Evolutionary conservation across 441 rosid genomes (phyloP), one percentile per base, ranked within the genome.

Genomic region (Metrosideros polymorpha): DNA sequence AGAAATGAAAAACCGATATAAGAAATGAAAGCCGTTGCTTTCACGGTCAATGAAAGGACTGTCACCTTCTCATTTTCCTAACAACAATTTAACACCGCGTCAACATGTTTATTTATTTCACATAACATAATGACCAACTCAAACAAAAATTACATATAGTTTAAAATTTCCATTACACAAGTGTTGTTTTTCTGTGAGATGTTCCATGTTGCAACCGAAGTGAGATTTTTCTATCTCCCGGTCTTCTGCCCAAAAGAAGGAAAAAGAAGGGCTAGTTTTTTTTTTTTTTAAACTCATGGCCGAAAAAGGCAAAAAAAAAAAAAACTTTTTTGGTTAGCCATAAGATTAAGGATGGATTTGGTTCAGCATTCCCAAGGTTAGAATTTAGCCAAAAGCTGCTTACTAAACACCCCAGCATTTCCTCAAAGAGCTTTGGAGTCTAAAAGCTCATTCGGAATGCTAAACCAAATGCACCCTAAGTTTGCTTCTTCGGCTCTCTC

Each of bases 271-370:
- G 25, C 7, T 12, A 27, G 3, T 4, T 7, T 53, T 61, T 30
- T 2, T 61, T 7, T 1, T 61, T 30, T 2, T 61, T 9, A 0
- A n/a, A 32, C 0, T 32, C 1, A 18, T 32, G 42, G 4, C 76
- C 43, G 32, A 63, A 9, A 63, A 32, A 32, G 43, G 32, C 1
- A 32, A 63, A 32, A 18, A 7, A 17, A 18, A 59, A 59, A 12
- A 30, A 61, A 61, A 61, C 12, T 4, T 30, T 61, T 32, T 32
- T 19, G 77, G 77, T 63, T 43, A 9, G 77, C 43, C 77, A 63
- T n/a, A n/a, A n/a, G n/a, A n/a, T n/a, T n/a, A n/a, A n/a, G n/a
- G n/a, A n/a, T n/a, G n/a, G n/a, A n/a, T n/a, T n/a, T n/a, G n/a
- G n/a, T n/a, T n/a, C n/a, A n/a, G n/a, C n/a, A n/a, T n/a, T n/a